Evolutionary conservation across 208 protist genomes (phyloP), one percentile per base, ranked within the genome.

Genomic region (Naegleria lovaniensis): DNA sequence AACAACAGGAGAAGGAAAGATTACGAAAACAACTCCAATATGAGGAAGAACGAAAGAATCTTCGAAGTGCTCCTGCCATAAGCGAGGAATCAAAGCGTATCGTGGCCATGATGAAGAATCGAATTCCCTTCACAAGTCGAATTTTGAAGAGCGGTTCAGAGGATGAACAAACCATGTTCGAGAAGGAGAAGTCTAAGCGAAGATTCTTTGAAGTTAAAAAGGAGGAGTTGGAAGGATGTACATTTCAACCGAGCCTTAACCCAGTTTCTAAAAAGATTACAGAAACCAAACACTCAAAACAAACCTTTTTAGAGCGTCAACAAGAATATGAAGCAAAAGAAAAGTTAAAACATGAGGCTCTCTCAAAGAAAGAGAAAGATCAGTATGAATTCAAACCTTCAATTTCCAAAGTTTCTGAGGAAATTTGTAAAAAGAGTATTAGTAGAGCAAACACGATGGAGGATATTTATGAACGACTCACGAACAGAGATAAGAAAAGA

Each of bases 231-330:
- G 43, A 58, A 55, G 85, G 55, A 19, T 88, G 85, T 39, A 88
- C 85, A 15, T 88, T 88, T 43, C 85, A 88, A 58, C 85, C 85
- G 13, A 16, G 55, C 13, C 5, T 88, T 39, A 88, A 88, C 36
- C 41, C 39, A 58, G 29, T 40, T 39, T 40, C 41, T 16, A 58
- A 88, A 29, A 88, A 88, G n/a, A 40, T 88, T 29, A 38, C 11
- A 39, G 25, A 58, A 29, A 38, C 25, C 0, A 39, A 58, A 36
- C 16, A 38, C 5, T 29, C 39, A 16, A 22, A 22, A 25, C n/a
- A 29, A 39, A 36, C 36, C 16, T 88, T 88, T 29, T 38, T 88
- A 38, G 25, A 88, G 11, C 19, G 85, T 19, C 85, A 88, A 58
- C 9, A 88, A 36, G 25, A 58, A 7, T 88, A 58, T 39, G 13